These are phyloP conservation scores for Neospora caninum DNA, from an alignment of 169 alveolate genomes.

Conservation along the genomic window DNA sequence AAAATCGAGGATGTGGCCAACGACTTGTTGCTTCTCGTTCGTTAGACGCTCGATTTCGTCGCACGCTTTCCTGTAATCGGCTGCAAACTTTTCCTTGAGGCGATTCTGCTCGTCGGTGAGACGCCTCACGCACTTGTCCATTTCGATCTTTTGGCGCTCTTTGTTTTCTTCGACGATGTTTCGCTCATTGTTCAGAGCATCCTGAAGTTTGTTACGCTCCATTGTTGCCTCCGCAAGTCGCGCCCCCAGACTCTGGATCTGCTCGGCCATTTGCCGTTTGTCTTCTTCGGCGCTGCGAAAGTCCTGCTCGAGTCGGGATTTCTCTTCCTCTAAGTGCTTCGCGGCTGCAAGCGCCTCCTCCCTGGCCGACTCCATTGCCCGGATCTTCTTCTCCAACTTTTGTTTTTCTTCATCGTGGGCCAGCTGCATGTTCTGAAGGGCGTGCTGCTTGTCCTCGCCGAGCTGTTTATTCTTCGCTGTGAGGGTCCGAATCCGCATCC, in stretches of 20 bases:
- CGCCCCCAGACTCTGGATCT: background rate
- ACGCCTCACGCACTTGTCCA: background rate
- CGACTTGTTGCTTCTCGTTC: background rate
- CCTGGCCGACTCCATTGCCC: background rate
- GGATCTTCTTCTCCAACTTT: background rate
- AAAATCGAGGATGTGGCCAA: background rate
- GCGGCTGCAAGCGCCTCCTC: background rate
- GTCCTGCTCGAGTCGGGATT: background rate
- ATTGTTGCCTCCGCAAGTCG: background rate
- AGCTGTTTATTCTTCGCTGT: conserved; percentile 33
- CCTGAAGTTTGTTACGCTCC: background rate
- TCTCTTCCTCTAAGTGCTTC: background rate
- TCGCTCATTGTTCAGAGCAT: background rate
- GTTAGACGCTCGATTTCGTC: conserved; percentile 24
- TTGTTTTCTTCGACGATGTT: conserved; percentile 35
- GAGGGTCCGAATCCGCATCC: background rate
- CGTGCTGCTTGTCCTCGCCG: conserved; percentile 14
- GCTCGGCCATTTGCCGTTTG: background rate
- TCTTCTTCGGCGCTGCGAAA: background rate
- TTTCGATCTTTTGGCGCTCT: background rate
- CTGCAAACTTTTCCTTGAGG: background rate
- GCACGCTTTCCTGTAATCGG: background rate
- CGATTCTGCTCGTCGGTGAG: conserved; percentile 4
- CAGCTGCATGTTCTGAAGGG: background rate
- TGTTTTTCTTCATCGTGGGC: conserved; percentile 10